Evolutionary conservation across 257 asterid genomes (phyloP).

Genomic region (Petunia secreta): DNA sequence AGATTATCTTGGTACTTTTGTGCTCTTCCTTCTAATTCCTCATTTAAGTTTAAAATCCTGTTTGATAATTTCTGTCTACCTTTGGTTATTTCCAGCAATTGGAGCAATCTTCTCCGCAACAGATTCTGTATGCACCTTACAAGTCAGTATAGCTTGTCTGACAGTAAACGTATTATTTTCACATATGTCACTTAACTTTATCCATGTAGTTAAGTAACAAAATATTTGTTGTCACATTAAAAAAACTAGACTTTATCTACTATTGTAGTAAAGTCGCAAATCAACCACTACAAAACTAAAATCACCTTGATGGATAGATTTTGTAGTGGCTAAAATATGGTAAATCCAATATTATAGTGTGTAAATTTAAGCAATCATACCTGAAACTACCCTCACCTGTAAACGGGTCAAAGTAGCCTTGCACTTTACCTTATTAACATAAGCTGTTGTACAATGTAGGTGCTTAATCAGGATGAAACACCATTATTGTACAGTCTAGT

Average conservation of each 20-base stretch:
- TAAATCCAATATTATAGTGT: no score
- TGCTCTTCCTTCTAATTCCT: neutral
- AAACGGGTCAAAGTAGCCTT: neutral
- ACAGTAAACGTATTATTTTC: no score
- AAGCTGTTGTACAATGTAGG: conserved; percentile 49
- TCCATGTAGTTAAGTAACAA: no score
- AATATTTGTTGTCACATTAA: no score
- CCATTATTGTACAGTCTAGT: conserved; percentile 94
- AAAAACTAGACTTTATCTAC: no score
- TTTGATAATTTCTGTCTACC: neutral
- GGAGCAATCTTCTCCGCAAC: conserved; percentile 98
- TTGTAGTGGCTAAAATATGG: no score
- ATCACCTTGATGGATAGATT: no score
- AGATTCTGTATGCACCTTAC: conserved; percentile 97
- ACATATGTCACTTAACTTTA: no score
- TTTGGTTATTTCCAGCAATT: conserved; percentile 58
- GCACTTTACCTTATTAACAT: conserved; percentile 11
- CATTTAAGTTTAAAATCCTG: neutral
- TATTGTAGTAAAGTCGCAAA: no score
- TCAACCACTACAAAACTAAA: no score
- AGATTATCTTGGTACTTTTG: conserved; percentile 76
- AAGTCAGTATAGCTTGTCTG: conserved; percentile 46
- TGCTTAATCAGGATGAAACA: conserved; percentile 92
- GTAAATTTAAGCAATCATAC: no score
- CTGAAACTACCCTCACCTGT: neutral